A percentile compares a stretch with the other conserved stretches of the same genome.
These are phyloP conservation scores for Scleroderma citrinum DNA, from an alignment of 768 basidiomycete species.

Conservation along the genomic window DNA sequence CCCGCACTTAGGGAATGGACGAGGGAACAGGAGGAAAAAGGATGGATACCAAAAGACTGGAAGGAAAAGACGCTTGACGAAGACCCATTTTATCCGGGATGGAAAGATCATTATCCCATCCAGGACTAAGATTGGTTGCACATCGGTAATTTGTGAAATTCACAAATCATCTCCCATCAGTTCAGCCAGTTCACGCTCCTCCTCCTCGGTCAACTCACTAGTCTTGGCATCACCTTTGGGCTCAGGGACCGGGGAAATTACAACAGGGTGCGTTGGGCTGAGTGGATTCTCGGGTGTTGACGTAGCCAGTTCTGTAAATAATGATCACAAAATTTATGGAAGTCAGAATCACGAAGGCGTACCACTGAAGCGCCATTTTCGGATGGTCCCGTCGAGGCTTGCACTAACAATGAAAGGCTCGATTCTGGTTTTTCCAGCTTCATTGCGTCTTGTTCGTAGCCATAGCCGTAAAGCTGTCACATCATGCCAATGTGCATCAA, in stretches of 20 bases:
- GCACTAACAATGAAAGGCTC: constrained; percentile 82
- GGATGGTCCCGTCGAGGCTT: constrained; percentile 81
- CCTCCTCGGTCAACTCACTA: constrained; percentile 69
- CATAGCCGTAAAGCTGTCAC: constrained; percentile 73
- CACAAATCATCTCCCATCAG: constrained; percentile 42
- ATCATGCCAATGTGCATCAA: constrained; percentile 86
- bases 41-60: constrained; percentile 44
- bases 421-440: constrained; percentile 41
- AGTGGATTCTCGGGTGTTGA: constrained; percentile 20
- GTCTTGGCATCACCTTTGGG: constrained; percentile 24
- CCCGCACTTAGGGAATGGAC: constrained; percentile 43
- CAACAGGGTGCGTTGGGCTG: constrained; percentile 10
- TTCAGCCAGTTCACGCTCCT: constrained; percentile 85
- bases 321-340: background rate
- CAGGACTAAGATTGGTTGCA: constrained; percentile 3
- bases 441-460: constrained; percentile 45
- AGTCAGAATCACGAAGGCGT: constrained; percentile 2
- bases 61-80: constrained; percentile 44
- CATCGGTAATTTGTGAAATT: background rate
- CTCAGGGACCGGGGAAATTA: constrained; percentile 30
- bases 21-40: constrained; percentile 42
- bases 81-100: constrained; percentile 47
- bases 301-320: constrained; percentile 18
- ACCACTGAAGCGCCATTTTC: constrained; percentile 79
- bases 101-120: constrained; percentile 27